Evolutionary conservation across 2,329 filamentous ascomycete species (phyloP).

Genomic region (Pestalotiopsis sp.): DNA sequence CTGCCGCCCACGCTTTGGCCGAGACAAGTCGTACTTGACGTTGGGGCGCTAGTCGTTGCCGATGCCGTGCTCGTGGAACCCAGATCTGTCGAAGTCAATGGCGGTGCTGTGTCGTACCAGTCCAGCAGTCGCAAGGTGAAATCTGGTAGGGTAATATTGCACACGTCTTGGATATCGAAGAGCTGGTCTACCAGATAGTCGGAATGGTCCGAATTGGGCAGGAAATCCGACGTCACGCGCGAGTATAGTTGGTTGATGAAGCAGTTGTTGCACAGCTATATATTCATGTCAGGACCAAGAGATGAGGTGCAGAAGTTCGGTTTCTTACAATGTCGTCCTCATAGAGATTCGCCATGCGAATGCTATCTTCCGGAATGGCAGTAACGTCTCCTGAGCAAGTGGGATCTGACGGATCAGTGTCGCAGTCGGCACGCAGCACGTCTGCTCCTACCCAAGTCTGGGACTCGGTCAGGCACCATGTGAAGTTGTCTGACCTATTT

Average conservation of each 20-base stretch:
- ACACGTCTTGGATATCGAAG: constrained; percentile 3
- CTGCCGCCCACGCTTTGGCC: background rate
- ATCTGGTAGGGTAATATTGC: background rate
- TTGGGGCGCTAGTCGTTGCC: background rate
- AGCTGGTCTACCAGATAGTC: constrained; percentile 8
- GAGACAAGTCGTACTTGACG: background rate
- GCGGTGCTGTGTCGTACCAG: constrained; percentile 1
- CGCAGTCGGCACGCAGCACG: background rate
- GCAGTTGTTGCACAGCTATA: background rate
- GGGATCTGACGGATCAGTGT: constrained; percentile 1
- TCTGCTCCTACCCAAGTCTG: constrained; percentile 5
- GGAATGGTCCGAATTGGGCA: constrained; percentile 4
- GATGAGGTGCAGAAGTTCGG: background rate
- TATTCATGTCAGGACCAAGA: background rate
- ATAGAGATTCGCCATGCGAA: constrained; percentile 4
- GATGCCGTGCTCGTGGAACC: background rate
- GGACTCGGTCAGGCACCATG: constrained; percentile 6
- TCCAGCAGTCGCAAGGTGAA: background rate
- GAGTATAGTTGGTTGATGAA: constrained; percentile 1
- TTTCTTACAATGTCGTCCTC: background rate
- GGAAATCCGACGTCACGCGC: constrained; percentile 4
- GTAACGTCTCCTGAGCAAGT: background rate
- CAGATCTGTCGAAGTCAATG: background rate
- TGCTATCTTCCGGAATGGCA: background rate
- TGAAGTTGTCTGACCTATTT: background rate